These are phyloP conservation scores for Colletotrichum karsti DNA, from an alignment of 2,329 filamentous ascomycete genomes.

Conservation along the genomic window DNA sequence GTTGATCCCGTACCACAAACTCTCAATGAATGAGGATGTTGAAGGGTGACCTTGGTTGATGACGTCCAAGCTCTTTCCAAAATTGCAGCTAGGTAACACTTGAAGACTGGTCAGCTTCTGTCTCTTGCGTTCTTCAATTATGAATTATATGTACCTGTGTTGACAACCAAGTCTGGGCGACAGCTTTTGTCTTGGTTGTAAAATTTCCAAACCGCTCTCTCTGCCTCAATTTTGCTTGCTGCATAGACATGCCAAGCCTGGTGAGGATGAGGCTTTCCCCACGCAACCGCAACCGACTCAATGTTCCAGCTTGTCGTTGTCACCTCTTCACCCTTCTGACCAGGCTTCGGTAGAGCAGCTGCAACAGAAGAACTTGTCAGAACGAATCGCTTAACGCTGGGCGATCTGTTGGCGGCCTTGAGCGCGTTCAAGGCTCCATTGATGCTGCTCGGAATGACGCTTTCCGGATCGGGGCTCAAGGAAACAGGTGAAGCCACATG, in stretches of 20 bases:
- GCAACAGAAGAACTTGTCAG: conserved; percentile 36
- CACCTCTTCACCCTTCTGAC: conserved; percentile 21
- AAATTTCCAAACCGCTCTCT: conserved; percentile 49
- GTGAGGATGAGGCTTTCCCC: conserved; percentile 40
- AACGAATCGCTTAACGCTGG: conserved; percentile 49
- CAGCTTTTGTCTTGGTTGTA: conserved; percentile 39
- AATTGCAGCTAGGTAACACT: conserved; percentile 40
- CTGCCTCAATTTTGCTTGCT: conserved; percentile 47
- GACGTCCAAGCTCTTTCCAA: conserved; percentile 33
- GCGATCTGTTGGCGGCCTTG: conserved; percentile 42
- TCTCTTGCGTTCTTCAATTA: conserved; percentile 34
- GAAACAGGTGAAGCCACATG: conserved; percentile 45
- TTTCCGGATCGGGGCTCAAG: conserved; percentile 45
- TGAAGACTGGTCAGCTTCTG: background rate
- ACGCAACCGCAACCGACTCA: conserved; percentile 41
- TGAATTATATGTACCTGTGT: conserved; percentile 33
- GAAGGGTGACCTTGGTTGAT: conserved; percentile 33
- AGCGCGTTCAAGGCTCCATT: conserved; percentile 38
- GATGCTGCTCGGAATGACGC: conserved; percentile 45
- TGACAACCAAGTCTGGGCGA: conserved; percentile 45
- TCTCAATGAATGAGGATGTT: conserved; percentile 32
- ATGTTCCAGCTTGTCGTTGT: conserved; percentile 45
- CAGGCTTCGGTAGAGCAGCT: conserved; percentile 7
- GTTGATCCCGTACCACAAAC: conserved; percentile 34
- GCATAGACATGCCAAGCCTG: conserved; percentile 41